Conservation (phyloP, 805 yeast species). For the Saitoella complicata region DNA sequence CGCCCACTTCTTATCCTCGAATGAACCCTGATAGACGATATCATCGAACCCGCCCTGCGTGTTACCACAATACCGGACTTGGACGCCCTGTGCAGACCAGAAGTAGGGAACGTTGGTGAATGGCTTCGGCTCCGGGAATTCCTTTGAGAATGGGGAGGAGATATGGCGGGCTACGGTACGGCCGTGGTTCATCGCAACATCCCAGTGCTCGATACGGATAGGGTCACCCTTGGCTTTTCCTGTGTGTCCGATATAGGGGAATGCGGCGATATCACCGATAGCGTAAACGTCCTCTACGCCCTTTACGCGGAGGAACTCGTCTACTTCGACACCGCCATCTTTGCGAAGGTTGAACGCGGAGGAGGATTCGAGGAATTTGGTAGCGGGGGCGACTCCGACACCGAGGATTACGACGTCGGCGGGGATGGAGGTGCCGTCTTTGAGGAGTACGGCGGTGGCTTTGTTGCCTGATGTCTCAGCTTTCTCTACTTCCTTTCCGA, state of each 20-base stretch:
- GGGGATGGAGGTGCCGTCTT: slow-evolving; percentile 3
- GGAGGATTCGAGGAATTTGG: not conserved
- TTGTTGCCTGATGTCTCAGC: not conserved
- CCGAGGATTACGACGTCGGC: slow-evolving; percentile 5
- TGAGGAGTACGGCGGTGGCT: slow-evolving; percentile 3
- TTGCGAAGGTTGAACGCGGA: slow-evolving; percentile 1
- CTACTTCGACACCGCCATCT: slow-evolving; percentile 4
- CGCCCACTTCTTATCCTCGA: slow-evolving; percentile 2
- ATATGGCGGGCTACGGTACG: slow-evolving; percentile 1
- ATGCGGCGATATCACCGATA: slow-evolving; percentile 6
- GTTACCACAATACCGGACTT: slow-evolving; percentile 5
- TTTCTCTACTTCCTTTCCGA: not conserved
- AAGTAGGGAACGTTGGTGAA: slow-evolving; percentile 2
- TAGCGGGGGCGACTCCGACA: slow-evolving; percentile 4
- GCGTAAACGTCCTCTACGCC: slow-evolving; percentile 6
- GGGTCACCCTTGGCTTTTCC: not conserved
- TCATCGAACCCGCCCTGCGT: slow-evolving; percentile 3
- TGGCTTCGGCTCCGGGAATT: slow-evolving; percentile 2
- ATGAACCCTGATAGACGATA: slow-evolving; percentile 2
- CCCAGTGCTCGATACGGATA: slow-evolving; percentile 6
- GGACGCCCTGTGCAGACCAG: slow-evolving; percentile 7
- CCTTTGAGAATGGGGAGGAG: not conserved
- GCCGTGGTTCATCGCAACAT: slow-evolving; percentile 1
- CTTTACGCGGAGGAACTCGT: slow-evolving; percentile 2
- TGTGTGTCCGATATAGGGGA: slow-evolving; percentile 3